Evolutionary conservation across 2,329 filamentous ascomycete genomes (phyloP), one percentile per base, ranked within the genome.

Genomic region (Colletotrichum cereale): DNA sequence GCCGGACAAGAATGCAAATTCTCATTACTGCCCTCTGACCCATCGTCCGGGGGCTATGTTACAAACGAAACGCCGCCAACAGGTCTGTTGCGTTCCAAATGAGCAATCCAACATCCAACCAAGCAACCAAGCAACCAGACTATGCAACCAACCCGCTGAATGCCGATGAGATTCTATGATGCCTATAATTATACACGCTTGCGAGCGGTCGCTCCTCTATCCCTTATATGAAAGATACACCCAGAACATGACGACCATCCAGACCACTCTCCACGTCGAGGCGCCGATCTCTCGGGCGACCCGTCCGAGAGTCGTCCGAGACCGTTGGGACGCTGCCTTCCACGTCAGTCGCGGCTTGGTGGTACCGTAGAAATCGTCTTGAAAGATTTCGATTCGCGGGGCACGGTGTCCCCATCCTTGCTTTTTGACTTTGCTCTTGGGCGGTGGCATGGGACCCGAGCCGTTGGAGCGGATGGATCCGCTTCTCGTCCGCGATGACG

Each of bases 171-270:
- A 26, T n/a, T 40, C 18, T 14, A 31, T 21, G 2, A 50, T 31
- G 34, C 26, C 52, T 24, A 47, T 72, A 40, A 62, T 62, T 65
- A 62, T 71, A 62, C 61, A 72, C 29, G 56, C 44, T 66, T 5
- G 11, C 38, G n/a, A 48, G 24, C 18, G 31, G 11, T 31, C 16
- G 24, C 62, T 57, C 21, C 38, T 74, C 80, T 78, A 93, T 74
- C 91, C 91, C 77, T 86, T 86, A 82, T 87, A 89, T 67, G 91
- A 85, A 75, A 96, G 81, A 82, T 90, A 93, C 38, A 85, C 84
- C 85, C 93, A 96, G 79, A 90, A 90, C 18, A 83, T 74, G 55
- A 91, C 79, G 26, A 89, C 89, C 79, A 93, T 87, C 85, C 88
- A 89, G 7, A 85, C 85, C 4, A 95, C 90, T 58, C 88, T 84